A percentile compares a stretch with the other conserved stretches of the same genome.
Evolutionary conservation across 306 rosid species (phyloP).

Genomic region (Lagenaria siceraria): DNA sequence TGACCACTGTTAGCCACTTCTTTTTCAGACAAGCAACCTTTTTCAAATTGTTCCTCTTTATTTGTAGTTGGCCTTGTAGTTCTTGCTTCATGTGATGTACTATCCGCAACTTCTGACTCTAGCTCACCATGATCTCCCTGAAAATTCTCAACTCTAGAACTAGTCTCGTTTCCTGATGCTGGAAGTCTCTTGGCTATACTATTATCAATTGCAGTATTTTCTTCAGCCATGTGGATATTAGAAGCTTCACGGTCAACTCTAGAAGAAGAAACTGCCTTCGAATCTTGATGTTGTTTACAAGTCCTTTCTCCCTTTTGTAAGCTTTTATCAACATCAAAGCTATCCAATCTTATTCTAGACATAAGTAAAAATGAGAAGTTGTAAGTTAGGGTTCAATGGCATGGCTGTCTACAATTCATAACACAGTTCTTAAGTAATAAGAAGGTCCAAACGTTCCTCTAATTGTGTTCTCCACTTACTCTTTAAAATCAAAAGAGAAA

Average conservation of each 20-base stretch:
- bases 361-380: slow-evolving; percentile 8
- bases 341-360: slow-evolving; percentile 37
- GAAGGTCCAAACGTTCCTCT: slow-evolving; percentile 7
- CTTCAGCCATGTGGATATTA: slow-evolving; percentile 21
- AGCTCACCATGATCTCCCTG: slow-evolving; percentile 21
- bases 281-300: slow-evolving; percentile 20
- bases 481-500: slow-evolving; percentile 73
- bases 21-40: slow-evolving; percentile 18
- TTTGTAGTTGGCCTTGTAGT: slow-evolving; percentile 12
- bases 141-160: slow-evolving; percentile 20
- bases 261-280: slow-evolving; percentile 26
- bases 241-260: slow-evolving; percentile 24
- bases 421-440: slow-evolving; percentile 1
- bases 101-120: slow-evolving; percentile 24
- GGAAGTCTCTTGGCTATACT: slow-evolving; percentile 17
- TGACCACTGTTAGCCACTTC: slow-evolving; percentile 16
- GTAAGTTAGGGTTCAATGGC: neutral
- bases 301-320: slow-evolving; percentile 22
- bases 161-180: slow-evolving; percentile 25
- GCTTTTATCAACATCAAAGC: slow-evolving; percentile 47
- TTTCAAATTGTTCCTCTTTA: slow-evolving; percentile 27
- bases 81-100: slow-evolving; percentile 18
- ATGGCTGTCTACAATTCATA: neutral
- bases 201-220: slow-evolving; percentile 22
- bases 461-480: slow-evolving; percentile 37